Conservation (phyloP, 371 early-diverging fungal species). For the Mucor saturninus region DNA sequence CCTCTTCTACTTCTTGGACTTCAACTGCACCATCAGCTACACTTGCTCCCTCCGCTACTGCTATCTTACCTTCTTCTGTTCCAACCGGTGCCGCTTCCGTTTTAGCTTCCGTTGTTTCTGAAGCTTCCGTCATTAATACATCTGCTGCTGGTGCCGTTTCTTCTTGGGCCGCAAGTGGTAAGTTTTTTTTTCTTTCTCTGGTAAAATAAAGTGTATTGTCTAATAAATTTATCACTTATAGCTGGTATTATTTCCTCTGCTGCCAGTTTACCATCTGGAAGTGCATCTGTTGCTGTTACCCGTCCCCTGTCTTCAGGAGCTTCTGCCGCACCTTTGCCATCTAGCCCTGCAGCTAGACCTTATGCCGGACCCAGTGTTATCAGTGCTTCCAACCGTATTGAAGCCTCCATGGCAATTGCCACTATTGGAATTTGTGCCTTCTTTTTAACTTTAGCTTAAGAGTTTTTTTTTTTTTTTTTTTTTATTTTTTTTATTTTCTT, state of each 20-base stretch:
- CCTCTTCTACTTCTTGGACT: constrained; percentile 2
- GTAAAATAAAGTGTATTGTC: neutral
- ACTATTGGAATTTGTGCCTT: constrained; percentile 16
- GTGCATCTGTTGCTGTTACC: constrained; percentile 5
- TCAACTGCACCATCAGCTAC: neutral
- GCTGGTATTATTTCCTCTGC: constrained; percentile 3
- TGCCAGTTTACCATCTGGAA: constrained; percentile 3
- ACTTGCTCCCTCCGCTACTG: constrained; percentile 11
- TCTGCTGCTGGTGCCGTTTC: constrained; percentile 14
- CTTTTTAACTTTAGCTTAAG: constrained; percentile 19
- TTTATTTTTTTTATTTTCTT: neutral
- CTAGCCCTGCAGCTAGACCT: constrained; percentile 22
- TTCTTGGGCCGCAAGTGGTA: constrained; percentile 21
- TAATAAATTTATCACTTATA: neutral
- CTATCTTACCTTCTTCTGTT: neutral
- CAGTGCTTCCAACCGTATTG: constrained; percentile 18
- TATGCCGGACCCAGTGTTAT: constrained; percentile 32
- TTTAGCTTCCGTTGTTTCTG: constrained; percentile 4
- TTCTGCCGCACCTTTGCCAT: constrained; percentile 11
- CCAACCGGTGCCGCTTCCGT: constrained; percentile 9
- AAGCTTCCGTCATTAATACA: constrained; percentile 5
- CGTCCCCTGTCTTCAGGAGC: constrained; percentile 9
- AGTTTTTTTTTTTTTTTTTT: neutral
- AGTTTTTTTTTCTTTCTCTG: neutral
- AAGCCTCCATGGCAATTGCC: constrained; percentile 19